Base-by-base conservation (phyloP, 2,329 filamentous ascomycete genomes). In the Microcyclospora tardicrescens region DNA sequence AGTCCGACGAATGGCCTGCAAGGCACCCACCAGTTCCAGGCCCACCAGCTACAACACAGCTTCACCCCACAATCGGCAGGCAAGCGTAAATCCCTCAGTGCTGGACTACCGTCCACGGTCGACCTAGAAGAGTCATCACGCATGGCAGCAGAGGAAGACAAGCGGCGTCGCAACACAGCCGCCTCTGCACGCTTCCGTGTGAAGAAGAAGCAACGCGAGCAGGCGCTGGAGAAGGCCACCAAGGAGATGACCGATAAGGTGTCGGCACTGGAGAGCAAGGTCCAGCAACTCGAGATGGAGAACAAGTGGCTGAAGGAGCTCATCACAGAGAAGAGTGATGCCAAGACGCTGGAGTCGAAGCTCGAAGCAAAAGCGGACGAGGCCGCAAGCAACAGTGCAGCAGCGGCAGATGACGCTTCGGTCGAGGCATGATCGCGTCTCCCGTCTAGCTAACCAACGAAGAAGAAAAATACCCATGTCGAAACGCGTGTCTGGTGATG, bases 191-290 rank as follows among this genome's bases (percentile, higher is more conserved):
- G 67, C 33, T 71, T 71, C 62, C 65, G 67, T 34, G 62, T 71
- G 44, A 71, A 71, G 61, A 71, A 71, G 66, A 71, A 71, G 64
- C 66, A 70, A 53, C 64, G 67, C 34, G 67, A 71, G 53, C 64
- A 67, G 47, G 64, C 62, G 8, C 61, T 71, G 33, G 67, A 71
- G 60, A 66, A 68, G 58, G 61, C 61, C 14, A 61, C 66, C 35
- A 68, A 67, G 54, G 67, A 69, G 37, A 69, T 70, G 64, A 58
- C 58, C 28, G 67, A 69, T 42, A 63, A 66, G 47, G 63, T 69
- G 38, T 54, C 50, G 31, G 45, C 56, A 11, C 57, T 69, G 38
- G 66, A 69, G 52, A 55, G 59, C 34, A 61, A 65, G 34, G 63
- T 70, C 27, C 58, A 63, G 43, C 63, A 69, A 50, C 60, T 71